Base-by-base conservation (phyloP, 805 yeast species). In the Candida quercuum region DNA sequence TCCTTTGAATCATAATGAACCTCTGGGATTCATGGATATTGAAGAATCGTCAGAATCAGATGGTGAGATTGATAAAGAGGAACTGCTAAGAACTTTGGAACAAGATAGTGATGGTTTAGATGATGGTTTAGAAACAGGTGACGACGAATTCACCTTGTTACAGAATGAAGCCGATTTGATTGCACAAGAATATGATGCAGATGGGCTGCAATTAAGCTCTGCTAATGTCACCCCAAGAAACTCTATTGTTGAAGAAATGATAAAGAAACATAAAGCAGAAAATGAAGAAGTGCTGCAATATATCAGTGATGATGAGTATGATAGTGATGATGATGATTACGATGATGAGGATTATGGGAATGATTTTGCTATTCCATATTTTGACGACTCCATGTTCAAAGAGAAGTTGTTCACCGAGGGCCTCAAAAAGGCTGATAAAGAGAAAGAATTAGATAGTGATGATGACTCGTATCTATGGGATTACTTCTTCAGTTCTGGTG, bases 401-500 rank as follows among this genome's bases (percentile, higher is more conserved):
- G 45, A 49, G n/a, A 43, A 39, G 28, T 32, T 46, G 19, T 37
- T 46, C 20, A 28, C 36, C 10, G 52, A 45, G 9, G 63, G 51
- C 70, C 66, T 28, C 71, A 57, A 38, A 59, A 21, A 70, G 66
- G 41, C 28, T 32, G 32, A 28, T 37, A 22, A 33, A n/a, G 41
- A 33, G 15, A 49, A 47, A 35, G 53, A 50, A 13, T n/a, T 36
- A 6, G 48, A 47, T 28, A 48, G 53, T 32, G 63, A 60, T 16
- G 88, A 80, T 54, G 89, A 83, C 51, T 69, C 83, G 4, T 79
- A 82, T 50, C 63, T 85, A 28, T 76, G 88, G 80, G 81, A 81
- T 53, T 83, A 84, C 57, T 81, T 84, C 47, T 80, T 85, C 55
- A 67, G 72, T 17, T 65, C 74, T 8, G 54, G 55, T 15, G 67